Evolutionary conservation across 75 land plant species (phyloP).

Genomic region (Pinus tabuliformis): DNA sequence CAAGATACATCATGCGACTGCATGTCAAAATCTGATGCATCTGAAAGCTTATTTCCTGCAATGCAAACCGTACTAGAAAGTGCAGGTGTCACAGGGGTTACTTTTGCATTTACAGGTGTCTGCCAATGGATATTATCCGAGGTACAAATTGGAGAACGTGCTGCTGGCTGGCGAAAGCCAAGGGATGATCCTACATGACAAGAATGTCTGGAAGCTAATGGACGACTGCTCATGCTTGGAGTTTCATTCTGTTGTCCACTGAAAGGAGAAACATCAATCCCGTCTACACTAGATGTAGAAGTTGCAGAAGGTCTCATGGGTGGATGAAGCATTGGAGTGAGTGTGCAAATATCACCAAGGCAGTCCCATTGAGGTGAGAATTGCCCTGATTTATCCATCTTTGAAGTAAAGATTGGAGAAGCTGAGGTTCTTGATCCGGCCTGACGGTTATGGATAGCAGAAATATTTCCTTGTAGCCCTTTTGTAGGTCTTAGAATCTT

Average conservation of each 20-base stretch:
- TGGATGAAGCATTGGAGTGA: constrained; percentile 28
- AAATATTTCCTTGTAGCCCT: constrained; percentile 1
- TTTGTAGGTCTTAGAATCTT: constrained; percentile 9
- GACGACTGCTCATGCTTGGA: constrained; percentile 8
- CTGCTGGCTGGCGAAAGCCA: constrained; percentile 20
- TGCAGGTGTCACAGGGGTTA: constrained; percentile 36
- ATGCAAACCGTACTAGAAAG: constrained; percentile 2
- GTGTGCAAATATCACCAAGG: constrained; percentile 31
- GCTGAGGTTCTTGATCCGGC: constrained; percentile 9
- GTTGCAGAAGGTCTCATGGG: constrained; percentile 24
- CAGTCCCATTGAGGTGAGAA: constrained; percentile 53
- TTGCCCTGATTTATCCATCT: constrained; percentile 23
- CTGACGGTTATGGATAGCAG: constrained; percentile 4
- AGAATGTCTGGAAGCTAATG: constrained; percentile 11
- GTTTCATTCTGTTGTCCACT: constrained; percentile 24
- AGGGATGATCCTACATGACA: constrained; percentile 18
- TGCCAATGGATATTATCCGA: constrained; percentile 15
- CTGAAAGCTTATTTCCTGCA: constrained; percentile 6
- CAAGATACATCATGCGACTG: not conserved
- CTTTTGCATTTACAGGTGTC: constrained; percentile 15
- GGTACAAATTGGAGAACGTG: constrained; percentile 11
- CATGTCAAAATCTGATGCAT: constrained; percentile 5
- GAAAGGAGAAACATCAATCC: constrained; percentile 27
- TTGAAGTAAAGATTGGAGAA: constrained; percentile 29
- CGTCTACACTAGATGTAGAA: constrained; percentile 17